phyloP scores from a whole-genome alignment of 106 monocot genomes.

The Narthecium ossifragum region DNA sequence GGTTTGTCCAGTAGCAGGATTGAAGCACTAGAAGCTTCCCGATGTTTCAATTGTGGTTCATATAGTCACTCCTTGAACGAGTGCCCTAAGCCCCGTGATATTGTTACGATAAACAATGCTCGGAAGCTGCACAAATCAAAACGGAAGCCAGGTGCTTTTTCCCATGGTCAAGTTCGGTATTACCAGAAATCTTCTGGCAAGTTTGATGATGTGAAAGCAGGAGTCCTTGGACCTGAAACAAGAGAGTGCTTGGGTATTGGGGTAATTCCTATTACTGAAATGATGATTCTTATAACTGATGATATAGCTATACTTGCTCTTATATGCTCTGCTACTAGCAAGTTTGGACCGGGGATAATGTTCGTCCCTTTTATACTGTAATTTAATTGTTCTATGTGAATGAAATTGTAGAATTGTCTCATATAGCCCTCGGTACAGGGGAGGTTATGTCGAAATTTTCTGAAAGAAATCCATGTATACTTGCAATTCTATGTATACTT shows the following conservation, averaged over 20 bases:
- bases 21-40: conserved; percentile 48
- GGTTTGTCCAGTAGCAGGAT: conserved; percentile 25
- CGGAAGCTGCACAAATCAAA: conserved; percentile 65
- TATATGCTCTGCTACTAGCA: too few relatives aligned
- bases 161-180: conserved; percentile 55
- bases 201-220: conserved; percentile 74
- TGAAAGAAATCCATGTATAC: too few relatives aligned
- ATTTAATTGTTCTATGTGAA: too few relatives aligned
- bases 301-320: too few relatives aligned
- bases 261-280: too few relatives aligned
- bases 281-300: too few relatives aligned
- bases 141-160: conserved; percentile 29
- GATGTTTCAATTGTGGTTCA: conserved; percentile 94
- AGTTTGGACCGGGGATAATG: too few relatives aligned
- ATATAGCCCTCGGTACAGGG: too few relatives aligned
- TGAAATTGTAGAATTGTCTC: too few relatives aligned
- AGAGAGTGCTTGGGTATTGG: conserved; percentile 82
- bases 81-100: conserved; percentile 79
- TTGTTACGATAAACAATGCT: conserved; percentile 66
- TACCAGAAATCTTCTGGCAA: conserved; percentile 69
- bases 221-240: conserved; percentile 81
- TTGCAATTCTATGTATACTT: too few relatives aligned
- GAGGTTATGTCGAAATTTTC: too few relatives aligned
- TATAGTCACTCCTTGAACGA: conserved; percentile 91
- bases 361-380: too few relatives aligned